Percentiles rank a stretch among this genome's conserved stretches.
These are phyloP conservation scores for Leccinum sublutescens DNA, from an alignment of 768 basidiomycete species.

Conservation along the genomic window DNA sequence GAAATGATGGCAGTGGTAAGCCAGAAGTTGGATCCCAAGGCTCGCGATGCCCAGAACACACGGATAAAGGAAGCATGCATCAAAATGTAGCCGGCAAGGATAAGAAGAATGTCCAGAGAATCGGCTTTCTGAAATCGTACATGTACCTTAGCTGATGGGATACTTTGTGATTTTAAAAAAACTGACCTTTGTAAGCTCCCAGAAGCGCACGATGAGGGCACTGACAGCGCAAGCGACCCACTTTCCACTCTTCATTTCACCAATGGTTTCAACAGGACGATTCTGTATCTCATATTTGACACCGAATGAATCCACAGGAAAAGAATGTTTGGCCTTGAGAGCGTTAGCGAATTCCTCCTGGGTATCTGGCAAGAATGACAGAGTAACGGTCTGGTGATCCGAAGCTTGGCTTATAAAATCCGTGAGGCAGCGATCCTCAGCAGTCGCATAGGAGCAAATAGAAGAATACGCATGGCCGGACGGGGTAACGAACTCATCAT, in stretches of 20 bases:
- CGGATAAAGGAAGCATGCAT: conserved; percentile 97
- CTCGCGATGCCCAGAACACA: conserved; percentile 83
- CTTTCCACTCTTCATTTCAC: conserved; percentile 76
- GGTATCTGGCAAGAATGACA: conserved; percentile 48
- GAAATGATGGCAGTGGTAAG: conserved; percentile 70
- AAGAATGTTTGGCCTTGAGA: conserved; percentile 28
- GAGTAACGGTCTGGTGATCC: conserved; percentile 43
- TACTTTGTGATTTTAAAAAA: background rate
- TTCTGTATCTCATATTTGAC: conserved; percentile 53
- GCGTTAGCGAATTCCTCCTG: conserved; percentile 52
- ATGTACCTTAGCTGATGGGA: conserved; percentile 9
- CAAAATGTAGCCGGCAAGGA: conserved; percentile 90
- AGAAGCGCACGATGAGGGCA: conserved; percentile 77
- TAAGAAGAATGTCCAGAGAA: conserved; percentile 92
- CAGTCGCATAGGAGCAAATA: conserved; percentile 46
- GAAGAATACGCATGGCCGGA: conserved; percentile 48
- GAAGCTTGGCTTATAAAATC: conserved; percentile 33
- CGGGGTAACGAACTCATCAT: conserved; percentile 38
- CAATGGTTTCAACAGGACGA: conserved; percentile 49
- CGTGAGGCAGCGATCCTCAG: conserved; percentile 39
- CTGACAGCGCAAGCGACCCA: conserved; percentile 89
- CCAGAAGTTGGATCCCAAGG: conserved; percentile 77
- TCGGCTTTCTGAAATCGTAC: conserved; percentile 70
- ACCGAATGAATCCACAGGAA: conserved; percentile 38
- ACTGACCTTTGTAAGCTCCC: conserved; percentile 75